These are phyloP conservation scores for Talaromyces marneffei DNA, from an alignment of 2,329 filamentous ascomycete genomes.

Conservation along the genomic window DNA sequence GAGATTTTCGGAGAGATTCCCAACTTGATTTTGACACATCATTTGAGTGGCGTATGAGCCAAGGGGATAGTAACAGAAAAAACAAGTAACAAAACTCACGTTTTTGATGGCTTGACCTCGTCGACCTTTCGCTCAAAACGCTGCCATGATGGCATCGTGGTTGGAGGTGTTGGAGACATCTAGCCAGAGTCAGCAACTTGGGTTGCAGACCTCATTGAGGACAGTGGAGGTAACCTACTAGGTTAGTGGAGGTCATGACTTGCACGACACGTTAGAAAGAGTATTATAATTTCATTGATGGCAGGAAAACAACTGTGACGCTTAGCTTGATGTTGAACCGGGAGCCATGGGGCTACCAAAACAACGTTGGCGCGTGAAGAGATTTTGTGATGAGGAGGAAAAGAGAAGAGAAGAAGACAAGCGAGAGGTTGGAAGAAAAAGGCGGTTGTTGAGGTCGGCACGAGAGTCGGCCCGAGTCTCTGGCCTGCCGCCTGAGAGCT, in stretches of 20 bases:
- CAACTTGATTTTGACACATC: conserved; percentile 84
- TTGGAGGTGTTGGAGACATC: conserved; percentile 67
- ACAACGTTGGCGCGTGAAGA: conserved; percentile 7
- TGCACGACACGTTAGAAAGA: conserved; percentile 1
- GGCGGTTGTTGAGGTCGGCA: conserved; percentile 8
- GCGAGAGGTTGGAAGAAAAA: conserved; percentile 13
- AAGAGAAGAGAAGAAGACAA: conserved; percentile 17
- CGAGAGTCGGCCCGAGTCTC: conserved; percentile 12
- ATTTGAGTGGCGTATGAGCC: conserved; percentile 44
- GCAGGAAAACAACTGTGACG: neutral
- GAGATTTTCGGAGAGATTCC: conserved; percentile 99
- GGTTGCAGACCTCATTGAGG: conserved; percentile 20
- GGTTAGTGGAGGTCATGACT: conserved; percentile 38
- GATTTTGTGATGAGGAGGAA: conserved; percentile 6
- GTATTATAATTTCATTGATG: conserved; percentile 1
- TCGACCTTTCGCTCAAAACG: conserved; percentile 76
- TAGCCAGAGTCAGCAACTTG: conserved; percentile 39
- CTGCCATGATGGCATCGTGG: conserved; percentile 63
- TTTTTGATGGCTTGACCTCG: conserved; percentile 80
- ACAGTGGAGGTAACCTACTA: conserved; percentile 34
- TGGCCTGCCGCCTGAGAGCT: neutral
- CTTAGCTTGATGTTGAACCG: conserved; percentile 23
- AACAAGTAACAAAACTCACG: conserved; percentile 64
- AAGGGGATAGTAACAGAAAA: conserved; percentile 8
- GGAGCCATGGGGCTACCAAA: conserved; percentile 26